A percentile compares a stretch with the other conserved stretches of the same genome.
These are phyloP conservation scores for Orbilia ellipsospora DNA, from an alignment of 2,329 filamentous ascomycete genomes.

Conservation along the genomic window DNA sequence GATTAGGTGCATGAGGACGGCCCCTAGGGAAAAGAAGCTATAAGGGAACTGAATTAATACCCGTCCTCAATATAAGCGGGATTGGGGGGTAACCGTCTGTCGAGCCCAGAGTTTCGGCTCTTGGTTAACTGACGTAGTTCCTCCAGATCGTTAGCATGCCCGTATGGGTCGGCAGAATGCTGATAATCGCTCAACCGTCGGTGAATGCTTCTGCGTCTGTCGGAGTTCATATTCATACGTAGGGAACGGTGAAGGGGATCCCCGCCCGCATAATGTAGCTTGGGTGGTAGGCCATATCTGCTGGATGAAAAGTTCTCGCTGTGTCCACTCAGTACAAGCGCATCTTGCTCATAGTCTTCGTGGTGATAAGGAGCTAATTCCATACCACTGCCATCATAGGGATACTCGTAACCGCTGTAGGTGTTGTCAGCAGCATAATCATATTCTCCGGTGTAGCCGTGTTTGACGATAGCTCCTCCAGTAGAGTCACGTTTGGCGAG, in stretches of 20 bases:
- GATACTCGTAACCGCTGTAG: conserved; percentile 41
- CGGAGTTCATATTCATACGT: conserved; percentile 48
- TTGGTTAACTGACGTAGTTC: conserved; percentile 50
- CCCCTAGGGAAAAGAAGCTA: neutral
- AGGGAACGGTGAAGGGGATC: conserved; percentile 55
- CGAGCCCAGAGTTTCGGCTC: conserved; percentile 48
- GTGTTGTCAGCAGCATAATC: conserved; percentile 42
- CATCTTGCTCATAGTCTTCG: conserved; percentile 52
- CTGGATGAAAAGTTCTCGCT: conserved; percentile 51
- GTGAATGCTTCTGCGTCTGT: conserved; percentile 51
- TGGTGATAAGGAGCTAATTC: conserved; percentile 54
- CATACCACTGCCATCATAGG: conserved; percentile 54
- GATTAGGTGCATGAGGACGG: conserved; percentile 1
- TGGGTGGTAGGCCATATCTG: conserved; percentile 52
- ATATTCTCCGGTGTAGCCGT: conserved; percentile 41
- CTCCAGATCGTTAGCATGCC: conserved; percentile 41
- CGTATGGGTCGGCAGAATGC: conserved; percentile 32
- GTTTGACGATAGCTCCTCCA: conserved; percentile 38
- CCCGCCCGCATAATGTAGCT: conserved; percentile 49
- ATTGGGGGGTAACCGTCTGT: conserved; percentile 52
- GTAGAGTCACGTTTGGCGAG: conserved; percentile 50
- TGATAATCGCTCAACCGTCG: conserved; percentile 51
- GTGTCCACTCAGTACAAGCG: conserved; percentile 54
- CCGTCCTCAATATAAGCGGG: conserved; percentile 51
- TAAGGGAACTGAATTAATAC: conserved; percentile 13